A percentile compares a stretch with the other conserved stretches of the same genome.
Evolutionary conservation across 2,329 filamentous ascomycete species (phyloP).

Genomic region (Paramyrothecium roridum): DNA sequence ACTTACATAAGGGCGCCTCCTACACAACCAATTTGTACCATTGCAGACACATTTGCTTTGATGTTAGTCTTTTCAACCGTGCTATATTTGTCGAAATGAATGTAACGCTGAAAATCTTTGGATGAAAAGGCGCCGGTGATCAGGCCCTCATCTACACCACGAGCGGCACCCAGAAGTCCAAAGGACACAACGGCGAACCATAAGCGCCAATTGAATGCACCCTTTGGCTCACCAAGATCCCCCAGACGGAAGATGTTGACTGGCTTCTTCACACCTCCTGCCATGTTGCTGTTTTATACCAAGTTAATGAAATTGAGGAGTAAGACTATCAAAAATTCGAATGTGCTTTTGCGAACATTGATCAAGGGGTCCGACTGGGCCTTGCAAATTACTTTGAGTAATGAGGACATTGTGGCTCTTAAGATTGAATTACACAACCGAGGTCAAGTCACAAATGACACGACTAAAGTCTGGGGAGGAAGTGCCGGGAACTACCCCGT

Average conservation of each 20-base stretch:
- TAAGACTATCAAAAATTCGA: background rate
- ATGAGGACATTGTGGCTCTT: background rate
- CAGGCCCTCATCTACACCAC: constrained; percentile 75
- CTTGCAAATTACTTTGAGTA: background rate
- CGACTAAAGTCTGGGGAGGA: background rate
- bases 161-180: constrained; percentile 71
- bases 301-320: background rate
- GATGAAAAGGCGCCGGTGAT: constrained; percentile 70
- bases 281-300: constrained; percentile 30
- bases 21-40: constrained; percentile 79
- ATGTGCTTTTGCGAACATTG: background rate
- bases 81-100: constrained; percentile 53
- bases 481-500: background rate
- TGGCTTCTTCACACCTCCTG: constrained; percentile 50
- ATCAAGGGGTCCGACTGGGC: background rate
- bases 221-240: constrained; percentile 62
- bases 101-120: constrained; percentile 57
- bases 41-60: constrained; percentile 73
- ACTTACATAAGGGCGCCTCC: constrained; percentile 60
- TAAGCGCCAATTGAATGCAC: constrained; percentile 73
- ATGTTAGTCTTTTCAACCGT: constrained; percentile 59
- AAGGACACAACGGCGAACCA: constrained; percentile 76
- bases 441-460: background rate
- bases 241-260: constrained; percentile 63
- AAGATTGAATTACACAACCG: background rate